Percentiles rank a stretch among this genome's conserved stretches.
Conservation (phyloP, 2,329 filamentous ascomycete genomes). For the Aaosphaeria pasadenensis region DNA sequence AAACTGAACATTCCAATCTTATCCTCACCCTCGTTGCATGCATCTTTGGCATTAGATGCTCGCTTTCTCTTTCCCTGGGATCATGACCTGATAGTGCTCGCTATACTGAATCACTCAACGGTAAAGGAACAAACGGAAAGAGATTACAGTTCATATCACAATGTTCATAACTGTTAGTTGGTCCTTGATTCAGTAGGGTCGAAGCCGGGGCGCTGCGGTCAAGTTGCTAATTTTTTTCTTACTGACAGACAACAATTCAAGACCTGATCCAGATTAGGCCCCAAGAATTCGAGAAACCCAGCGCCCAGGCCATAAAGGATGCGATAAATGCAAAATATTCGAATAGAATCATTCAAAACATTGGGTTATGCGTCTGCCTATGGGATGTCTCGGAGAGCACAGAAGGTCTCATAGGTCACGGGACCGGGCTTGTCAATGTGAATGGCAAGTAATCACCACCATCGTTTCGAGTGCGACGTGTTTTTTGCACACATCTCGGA, state of each 20-base stretch:
- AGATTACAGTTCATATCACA: too few relatives aligned
- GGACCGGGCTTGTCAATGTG: slow-evolving; percentile 87
- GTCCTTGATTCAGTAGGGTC: too few relatives aligned
- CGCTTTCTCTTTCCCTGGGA: too few relatives aligned
- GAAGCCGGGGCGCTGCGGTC: too few relatives aligned
- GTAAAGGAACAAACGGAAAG: too few relatives aligned
- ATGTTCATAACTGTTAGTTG: too few relatives aligned
- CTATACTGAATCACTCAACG: too few relatives aligned
- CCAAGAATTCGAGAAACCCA: slow-evolving; percentile 81
- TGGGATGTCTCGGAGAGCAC: slow-evolving; percentile 88
- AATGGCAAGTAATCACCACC: slow-evolving; percentile 63
- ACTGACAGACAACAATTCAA: slow-evolving; percentile 76
- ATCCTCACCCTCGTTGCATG: too few relatives aligned
- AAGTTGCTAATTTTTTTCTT: neutral
- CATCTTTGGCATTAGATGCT: too few relatives aligned
- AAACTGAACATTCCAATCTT: too few relatives aligned
- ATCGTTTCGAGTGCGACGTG: neutral
- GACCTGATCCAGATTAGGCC: slow-evolving; percentile 93
- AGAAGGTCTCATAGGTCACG: slow-evolving; percentile 90
- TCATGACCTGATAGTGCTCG: too few relatives aligned
- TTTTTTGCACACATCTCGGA: neutral
- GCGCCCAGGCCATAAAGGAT: slow-evolving; percentile 83
- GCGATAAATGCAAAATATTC: slow-evolving; percentile 97
- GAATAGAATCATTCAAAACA: slow-evolving; percentile 94
- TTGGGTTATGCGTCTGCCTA: slow-evolving; percentile 89